These are phyloP conservation scores for Monilinia fructicola DNA, from an alignment of 2,329 filamentous ascomycete species.

Conservation along the genomic window DNA sequence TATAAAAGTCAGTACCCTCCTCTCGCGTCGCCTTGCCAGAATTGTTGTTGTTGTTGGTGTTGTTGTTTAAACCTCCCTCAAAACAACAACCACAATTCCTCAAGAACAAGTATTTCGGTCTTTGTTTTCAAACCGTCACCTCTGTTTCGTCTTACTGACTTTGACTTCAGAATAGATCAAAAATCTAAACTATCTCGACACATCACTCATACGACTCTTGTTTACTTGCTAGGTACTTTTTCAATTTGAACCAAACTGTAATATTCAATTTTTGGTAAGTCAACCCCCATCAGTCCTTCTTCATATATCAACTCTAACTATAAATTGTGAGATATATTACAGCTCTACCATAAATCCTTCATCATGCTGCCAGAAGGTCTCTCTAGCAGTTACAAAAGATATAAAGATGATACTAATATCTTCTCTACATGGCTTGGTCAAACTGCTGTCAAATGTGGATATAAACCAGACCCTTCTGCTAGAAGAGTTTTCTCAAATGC, in stretches of 20 bases:
- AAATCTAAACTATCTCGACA: neutral
- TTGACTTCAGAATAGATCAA: neutral
- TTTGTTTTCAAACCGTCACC: neutral
- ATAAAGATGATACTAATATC: conserved; percentile 16
- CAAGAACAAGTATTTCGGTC: neutral
- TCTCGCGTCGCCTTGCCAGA: neutral
- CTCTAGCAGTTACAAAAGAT: conserved; percentile 10
- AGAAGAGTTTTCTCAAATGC: neutral
- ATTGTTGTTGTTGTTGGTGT: neutral
- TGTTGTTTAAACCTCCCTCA: neutral
- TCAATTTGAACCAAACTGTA: neutral
- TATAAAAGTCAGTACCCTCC: neutral
- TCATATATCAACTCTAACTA: too few relatives aligned
- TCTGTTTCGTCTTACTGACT: neutral
- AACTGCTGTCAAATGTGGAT: conserved; percentile 1
- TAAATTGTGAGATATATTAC: neutral
- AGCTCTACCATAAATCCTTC: neutral
- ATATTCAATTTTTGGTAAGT: neutral
- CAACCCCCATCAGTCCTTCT: neutral
- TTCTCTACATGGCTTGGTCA: conserved; percentile 5
- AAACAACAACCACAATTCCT: neutral
- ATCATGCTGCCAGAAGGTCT: conserved; percentile 15
- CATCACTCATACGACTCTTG: neutral
- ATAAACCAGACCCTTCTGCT: neutral
- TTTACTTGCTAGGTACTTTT: neutral